These are phyloP conservation scores for Arthrobotrys pseudoclavata DNA, from an alignment of 2,329 filamentous ascomycete genomes.

Conservation along the genomic window DNA sequence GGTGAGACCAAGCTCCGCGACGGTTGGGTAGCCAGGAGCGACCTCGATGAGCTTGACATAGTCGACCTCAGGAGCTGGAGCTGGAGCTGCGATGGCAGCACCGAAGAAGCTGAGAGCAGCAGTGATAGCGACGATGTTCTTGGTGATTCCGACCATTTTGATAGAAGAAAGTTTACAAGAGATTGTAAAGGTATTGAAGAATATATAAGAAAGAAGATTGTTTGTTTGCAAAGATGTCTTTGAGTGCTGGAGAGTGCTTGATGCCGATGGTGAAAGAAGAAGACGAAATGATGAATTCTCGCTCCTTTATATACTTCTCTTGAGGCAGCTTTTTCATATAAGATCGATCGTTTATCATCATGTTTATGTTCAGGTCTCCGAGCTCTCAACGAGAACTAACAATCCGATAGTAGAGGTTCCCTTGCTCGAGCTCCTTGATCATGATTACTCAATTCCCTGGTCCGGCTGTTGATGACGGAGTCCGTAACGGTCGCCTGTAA, in stretches of 20 bases:
- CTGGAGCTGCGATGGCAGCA: conserved; percentile 31
- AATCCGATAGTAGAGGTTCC: background rate
- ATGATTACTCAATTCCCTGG: conserved; percentile 13
- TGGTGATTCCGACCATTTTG: conserved; percentile 53
- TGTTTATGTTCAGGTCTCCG: background rate
- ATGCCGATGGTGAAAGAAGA: conserved; percentile 16
- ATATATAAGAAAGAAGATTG: conserved; percentile 25
- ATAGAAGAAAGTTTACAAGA: conserved; percentile 23
- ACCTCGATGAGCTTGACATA: conserved; percentile 38
- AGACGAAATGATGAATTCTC: conserved; percentile 10
- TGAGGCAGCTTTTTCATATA: background rate
- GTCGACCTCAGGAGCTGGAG: conserved; percentile 32
- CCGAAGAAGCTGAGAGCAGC: conserved; percentile 46
- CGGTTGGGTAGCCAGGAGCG: conserved; percentile 42
- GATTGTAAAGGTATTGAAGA: conserved; percentile 23
- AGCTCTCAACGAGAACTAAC: background rate
- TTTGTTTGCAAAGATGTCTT: background rate
- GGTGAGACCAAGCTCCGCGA: conserved; percentile 46
- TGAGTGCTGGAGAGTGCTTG: conserved; percentile 26
- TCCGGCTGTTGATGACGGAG: conserved; percentile 11
- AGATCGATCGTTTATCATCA: background rate
- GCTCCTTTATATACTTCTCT: conserved; percentile 12
- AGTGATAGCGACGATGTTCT: conserved; percentile 36
- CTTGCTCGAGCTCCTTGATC: background rate
- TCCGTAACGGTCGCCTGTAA: background rate